Evolutionary conservation across 805 yeast genomes (phyloP).

Genomic region (Yarrowia deformans): DNA sequence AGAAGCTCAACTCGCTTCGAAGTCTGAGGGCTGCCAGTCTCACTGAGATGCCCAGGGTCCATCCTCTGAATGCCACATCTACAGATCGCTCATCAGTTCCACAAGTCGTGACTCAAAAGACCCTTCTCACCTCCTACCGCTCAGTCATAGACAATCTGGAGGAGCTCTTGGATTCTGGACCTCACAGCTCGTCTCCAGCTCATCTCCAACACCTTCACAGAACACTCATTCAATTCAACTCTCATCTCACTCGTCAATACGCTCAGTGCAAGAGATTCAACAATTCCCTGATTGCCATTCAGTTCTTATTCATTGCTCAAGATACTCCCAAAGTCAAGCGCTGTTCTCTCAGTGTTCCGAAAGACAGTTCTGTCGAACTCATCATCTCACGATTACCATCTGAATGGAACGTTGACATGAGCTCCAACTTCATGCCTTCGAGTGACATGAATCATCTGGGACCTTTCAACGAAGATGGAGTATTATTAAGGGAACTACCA

Average conservation of each 20-base stretch:
- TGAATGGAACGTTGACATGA: slow-evolving; percentile 3
- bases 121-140: not conserved
- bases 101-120: not conserved
- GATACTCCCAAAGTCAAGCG: not conserved
- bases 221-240: not conserved
- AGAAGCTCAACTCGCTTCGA: not conserved
- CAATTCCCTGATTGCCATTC: not conserved
- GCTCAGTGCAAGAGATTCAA: not conserved
- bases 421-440: not conserved
- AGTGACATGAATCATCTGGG: not conserved
- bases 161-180: not conserved
- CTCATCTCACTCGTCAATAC: not conserved
- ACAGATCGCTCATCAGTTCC: too few species aligned
- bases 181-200: not conserved
- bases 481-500: not conserved
- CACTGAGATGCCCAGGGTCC: too few species aligned
- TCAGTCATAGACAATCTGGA: not conserved
- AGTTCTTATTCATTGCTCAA: not conserved
- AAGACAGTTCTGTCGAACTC: slow-evolving; percentile 2
- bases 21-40: not conserved
- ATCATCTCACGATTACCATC: not conserved
- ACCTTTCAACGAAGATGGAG: not conserved
- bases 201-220: not conserved
- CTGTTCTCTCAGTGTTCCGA: not conserved
- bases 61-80: too few species aligned